phyloP scores from a whole-genome alignment of 768 basidiomycete species.

The Baorangia bicolor region DNA sequence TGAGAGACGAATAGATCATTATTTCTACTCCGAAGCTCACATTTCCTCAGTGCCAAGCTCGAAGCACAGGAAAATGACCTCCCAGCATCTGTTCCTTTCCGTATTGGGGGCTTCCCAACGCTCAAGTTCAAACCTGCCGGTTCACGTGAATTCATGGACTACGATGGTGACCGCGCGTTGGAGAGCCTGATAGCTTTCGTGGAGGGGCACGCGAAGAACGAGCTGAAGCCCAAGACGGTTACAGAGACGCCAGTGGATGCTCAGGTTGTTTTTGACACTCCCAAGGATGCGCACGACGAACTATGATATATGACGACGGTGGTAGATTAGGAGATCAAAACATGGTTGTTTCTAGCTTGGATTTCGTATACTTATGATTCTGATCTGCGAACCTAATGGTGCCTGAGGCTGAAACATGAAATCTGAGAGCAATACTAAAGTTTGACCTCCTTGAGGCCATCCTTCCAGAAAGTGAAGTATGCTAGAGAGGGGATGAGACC shows the following conservation, averaged over 20 bases:
- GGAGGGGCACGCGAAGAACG: slow-evolving; percentile 78
- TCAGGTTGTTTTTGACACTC: slow-evolving; percentile 27
- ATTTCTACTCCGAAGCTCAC: slow-evolving; percentile 4
- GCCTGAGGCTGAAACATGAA: background rate
- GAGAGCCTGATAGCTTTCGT: slow-evolving; percentile 85
- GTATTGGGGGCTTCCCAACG: slow-evolving; percentile 87
- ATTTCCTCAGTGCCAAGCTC: slow-evolving; percentile 75
- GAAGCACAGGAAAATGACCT: slow-evolving; percentile 97
- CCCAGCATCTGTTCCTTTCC: slow-evolving; percentile 85
- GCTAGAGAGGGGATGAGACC: slow-evolving; percentile 42
- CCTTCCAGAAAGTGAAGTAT: slow-evolving; percentile 95
- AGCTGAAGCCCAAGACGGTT: slow-evolving; percentile 43
- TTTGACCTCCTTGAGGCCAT: slow-evolving; percentile 84
- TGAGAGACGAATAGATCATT: slow-evolving; percentile 36
- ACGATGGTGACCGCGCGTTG: slow-evolving; percentile 87
- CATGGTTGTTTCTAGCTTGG: slow-evolving; percentile 21
- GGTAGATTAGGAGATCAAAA: slow-evolving; percentile 19
- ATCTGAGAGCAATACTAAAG: slow-evolving; percentile 39
- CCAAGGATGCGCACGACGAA: slow-evolving; percentile 29
- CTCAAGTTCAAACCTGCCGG: slow-evolving; percentile 96
- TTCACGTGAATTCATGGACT: slow-evolving; percentile 81
- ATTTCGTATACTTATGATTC: slow-evolving; percentile 17
- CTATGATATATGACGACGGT: slow-evolving; percentile 19
- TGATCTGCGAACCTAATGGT: slow-evolving; percentile 10
- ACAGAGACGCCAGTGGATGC: slow-evolving; percentile 20